Evolutionary conservation across 2,329 filamentous ascomycete genomes (phyloP).

Genomic region (Sordariomycetes sp.): DNA sequence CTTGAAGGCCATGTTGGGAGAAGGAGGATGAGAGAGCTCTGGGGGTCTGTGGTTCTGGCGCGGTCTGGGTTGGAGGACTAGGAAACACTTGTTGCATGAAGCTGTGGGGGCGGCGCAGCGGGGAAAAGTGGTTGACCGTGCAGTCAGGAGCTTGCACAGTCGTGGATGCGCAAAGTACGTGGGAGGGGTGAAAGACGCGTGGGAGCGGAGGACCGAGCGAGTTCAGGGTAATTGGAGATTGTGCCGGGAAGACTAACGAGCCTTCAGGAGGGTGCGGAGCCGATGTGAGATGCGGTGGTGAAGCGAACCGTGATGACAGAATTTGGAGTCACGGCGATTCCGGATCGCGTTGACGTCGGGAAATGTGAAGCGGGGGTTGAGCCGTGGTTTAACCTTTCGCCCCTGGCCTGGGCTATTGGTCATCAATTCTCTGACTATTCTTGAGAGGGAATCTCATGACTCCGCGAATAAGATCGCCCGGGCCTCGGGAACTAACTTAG

Average conservation of each 20-base stretch:
- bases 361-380: not conserved
- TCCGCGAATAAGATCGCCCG: no score
- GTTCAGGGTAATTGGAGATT: not conserved
- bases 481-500: no score
- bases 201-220: not conserved
- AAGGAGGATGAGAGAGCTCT: not conserved
- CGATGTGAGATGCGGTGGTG: not conserved
- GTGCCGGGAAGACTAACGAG: not conserved
- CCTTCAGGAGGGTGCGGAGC: not conserved
- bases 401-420: not conserved
- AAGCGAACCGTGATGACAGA: not conserved
- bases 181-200: not conserved
- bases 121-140: not conserved
- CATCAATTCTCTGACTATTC: not conserved
- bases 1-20: slow-evolving; percentile 3
- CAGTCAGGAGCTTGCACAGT: slow-evolving; percentile 3
- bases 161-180: not conserved
- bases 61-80: not conserved
- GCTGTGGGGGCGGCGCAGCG: not conserved
- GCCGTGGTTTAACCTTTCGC: not conserved
- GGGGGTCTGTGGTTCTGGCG: not conserved
- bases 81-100: slow-evolving; percentile 5
- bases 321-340: not conserved
- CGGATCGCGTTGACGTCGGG: not conserved
- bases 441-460: not conserved